Percentiles rank a stretch among this genome's conserved stretches.
These are phyloP conservation scores for Leccinum disarticulatum DNA, from an alignment of 768 basidiomycete species.

Conservation along the genomic window DNA sequence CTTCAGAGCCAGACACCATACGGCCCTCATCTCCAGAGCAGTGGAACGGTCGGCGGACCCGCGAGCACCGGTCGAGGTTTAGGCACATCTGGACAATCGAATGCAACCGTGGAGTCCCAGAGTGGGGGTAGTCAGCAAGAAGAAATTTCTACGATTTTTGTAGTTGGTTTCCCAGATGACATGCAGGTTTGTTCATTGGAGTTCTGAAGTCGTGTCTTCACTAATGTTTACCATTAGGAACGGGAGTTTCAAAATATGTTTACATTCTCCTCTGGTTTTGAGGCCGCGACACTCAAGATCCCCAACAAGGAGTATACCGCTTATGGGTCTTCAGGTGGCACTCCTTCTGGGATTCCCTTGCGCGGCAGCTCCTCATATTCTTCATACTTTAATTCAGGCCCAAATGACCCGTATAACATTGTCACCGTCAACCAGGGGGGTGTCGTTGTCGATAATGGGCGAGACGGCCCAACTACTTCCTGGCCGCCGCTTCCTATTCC, in stretches of 20 bases:
- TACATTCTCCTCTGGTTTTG: slow-evolving; percentile 92
- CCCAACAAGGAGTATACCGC: slow-evolving; percentile 89
- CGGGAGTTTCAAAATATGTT: slow-evolving; percentile 99
- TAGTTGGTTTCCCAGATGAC: slow-evolving; percentile 98
- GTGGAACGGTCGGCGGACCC: slow-evolving; percentile 31
- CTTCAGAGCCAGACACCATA: slow-evolving; percentile 76
- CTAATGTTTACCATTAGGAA: slow-evolving; percentile 55
- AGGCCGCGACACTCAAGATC: slow-evolving; percentile 96
- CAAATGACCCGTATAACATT: slow-evolving; percentile 82
- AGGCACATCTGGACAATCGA: slow-evolving; percentile 32
- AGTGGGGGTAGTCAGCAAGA: slow-evolving; percentile 49
- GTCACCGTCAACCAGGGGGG: slow-evolving; percentile 82
- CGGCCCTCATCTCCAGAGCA: slow-evolving; percentile 60
- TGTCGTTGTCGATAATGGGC: slow-evolving; percentile 74
- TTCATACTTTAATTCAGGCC: slow-evolving; percentile 44
- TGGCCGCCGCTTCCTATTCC: slow-evolving; percentile 51
- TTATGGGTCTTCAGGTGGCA: slow-evolving; percentile 51
- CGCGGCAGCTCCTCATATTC: slow-evolving; percentile 36
- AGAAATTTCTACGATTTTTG: slow-evolving; percentile 96
- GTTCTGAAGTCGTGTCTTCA: slow-evolving; percentile 11
- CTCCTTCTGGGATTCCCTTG: slow-evolving; percentile 36
- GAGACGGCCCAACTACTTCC: slow-evolving; percentile 69
- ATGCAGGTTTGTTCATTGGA: slow-evolving; percentile 73
- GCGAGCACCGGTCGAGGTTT: slow-evolving; percentile 28
- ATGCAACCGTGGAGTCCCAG: slow-evolving; percentile 21